A percentile compares a stretch with the other conserved stretches of the same genome.
Conservation (phyloP, 2,329 filamentous ascomycete genomes). For the Pleoardoris graminearum region DNA sequence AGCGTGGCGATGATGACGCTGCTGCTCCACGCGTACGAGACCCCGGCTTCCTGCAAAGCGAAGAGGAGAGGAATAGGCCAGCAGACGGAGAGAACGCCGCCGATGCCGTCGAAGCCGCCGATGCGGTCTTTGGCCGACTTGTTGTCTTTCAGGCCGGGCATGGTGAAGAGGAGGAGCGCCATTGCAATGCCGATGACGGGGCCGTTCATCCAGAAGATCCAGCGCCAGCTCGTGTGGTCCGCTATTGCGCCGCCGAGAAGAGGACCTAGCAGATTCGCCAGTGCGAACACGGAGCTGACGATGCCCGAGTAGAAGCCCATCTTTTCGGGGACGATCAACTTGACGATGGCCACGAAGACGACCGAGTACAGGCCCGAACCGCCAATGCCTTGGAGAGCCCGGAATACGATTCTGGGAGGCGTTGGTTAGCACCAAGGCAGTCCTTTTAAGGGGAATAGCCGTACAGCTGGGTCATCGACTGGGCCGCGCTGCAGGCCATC, state of each 20-base stretch:
- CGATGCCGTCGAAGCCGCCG: conserved; percentile 32
- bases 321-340: conserved; percentile 34
- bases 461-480: conserved; percentile 38
- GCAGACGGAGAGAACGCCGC: conserved; percentile 33
- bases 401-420: conserved; percentile 42
- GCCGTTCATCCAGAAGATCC: conserved; percentile 54
- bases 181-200: conserved; percentile 30
- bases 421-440: conserved; percentile 8
- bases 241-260: conserved; percentile 51
- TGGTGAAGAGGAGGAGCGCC: conserved; percentile 28
- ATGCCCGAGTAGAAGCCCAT: conserved; percentile 42
- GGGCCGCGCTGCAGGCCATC: conserved; percentile 35
- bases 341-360: conserved; percentile 39
- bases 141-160: conserved; percentile 30
- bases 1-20: conserved; percentile 36
- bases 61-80: conserved; percentile 41
- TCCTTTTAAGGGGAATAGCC: not conserved
- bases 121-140: conserved; percentile 33
- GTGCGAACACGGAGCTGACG: conserved; percentile 44
- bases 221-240: conserved; percentile 49
- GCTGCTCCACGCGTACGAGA: conserved; percentile 30
- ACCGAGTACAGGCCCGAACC: conserved; percentile 55
- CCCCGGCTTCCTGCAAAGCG: conserved; percentile 37
- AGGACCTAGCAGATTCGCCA: conserved; percentile 50
- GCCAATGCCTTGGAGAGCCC: conserved; percentile 51